Percentiles rank a stretch among this genome's conserved stretches.
Conservation (phyloP, 345 rosid genomes). For the Brassica cretica region DNA sequence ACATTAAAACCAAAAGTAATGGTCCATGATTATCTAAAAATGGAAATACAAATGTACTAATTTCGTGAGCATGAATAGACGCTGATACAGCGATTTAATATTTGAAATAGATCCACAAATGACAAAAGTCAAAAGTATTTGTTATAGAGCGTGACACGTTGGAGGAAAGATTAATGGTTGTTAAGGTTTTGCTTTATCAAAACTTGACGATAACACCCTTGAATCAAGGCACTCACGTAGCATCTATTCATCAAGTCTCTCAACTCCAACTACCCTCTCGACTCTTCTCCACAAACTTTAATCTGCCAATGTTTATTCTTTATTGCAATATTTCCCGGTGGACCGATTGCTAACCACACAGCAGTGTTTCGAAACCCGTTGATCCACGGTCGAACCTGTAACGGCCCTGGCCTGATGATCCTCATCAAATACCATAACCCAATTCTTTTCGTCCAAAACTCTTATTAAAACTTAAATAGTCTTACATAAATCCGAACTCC, state of each 20-base stretch:
- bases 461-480: too few relatives aligned
- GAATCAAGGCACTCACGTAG: slow-evolving; percentile 39
- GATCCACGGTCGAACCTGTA: too few relatives aligned
- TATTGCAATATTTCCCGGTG: too few relatives aligned
- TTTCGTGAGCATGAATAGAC: slow-evolving; percentile 33
- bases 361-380: too few relatives aligned
- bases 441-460: too few relatives aligned
- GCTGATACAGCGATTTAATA: neutral
- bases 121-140: slow-evolving; percentile 30
- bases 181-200: neutral
- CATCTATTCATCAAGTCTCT: slow-evolving; percentile 4
- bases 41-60: slow-evolving; percentile 14
- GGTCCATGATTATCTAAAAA: neutral
- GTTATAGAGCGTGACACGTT: slow-evolving; percentile 39
- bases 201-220: slow-evolving; percentile 7
- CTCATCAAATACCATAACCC: too few relatives aligned
- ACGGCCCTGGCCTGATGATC: too few relatives aligned
- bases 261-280: slow-evolving; percentile 22
- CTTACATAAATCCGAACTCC: too few relatives aligned
- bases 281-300: slow-evolving; percentile 11
- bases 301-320: too few relatives aligned
- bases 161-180: slow-evolving; percentile 25
- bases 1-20: neutral
- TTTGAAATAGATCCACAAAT: slow-evolving; percentile 11
- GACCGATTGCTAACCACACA: too few relatives aligned